Conservation (phyloP, 495 filamentous ascomycete species). For the Podospora didyma region DNA sequence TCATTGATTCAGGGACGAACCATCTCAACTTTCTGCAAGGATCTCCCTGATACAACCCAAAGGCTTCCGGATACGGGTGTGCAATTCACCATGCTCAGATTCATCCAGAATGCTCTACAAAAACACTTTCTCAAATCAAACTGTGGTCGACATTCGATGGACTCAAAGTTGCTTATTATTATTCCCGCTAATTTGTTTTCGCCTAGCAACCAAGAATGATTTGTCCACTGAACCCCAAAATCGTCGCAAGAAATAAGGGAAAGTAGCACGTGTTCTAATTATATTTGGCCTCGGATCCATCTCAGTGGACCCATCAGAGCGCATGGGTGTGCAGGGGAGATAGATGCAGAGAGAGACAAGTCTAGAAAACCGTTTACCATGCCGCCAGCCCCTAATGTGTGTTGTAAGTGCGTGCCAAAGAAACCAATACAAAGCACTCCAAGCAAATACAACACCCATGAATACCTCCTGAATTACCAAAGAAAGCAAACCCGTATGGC, state of each 20-base stretch:
- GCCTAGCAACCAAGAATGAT: too few relatives aligned
- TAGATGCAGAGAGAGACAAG: slow-evolving; percentile 2
- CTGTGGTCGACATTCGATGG: too few relatives aligned
- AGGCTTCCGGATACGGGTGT: too few relatives aligned
- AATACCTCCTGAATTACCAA: slow-evolving; percentile 5
- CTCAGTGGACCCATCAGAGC: slow-evolving; percentile 3
- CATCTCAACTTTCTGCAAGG: too few relatives aligned
- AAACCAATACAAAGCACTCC: not conserved
- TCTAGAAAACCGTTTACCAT: slow-evolving; percentile 7
- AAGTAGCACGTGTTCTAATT: slow-evolving; percentile 1
- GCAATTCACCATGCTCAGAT: too few relatives aligned
- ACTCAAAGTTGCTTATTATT: too few relatives aligned
- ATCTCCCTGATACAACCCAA: too few relatives aligned
- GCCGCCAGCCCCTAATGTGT: not conserved
- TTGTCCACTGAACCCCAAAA: too few relatives aligned
- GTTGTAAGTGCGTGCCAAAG: slow-evolving; percentile 4
- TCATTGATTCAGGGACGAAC: too few relatives aligned
- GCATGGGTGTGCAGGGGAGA: not conserved
- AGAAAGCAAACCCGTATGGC: slow-evolving; percentile 6
- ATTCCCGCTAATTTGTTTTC: too few relatives aligned
- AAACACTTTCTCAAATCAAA: too few relatives aligned
- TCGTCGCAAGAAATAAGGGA: not conserved
- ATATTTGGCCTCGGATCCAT: slow-evolving; percentile 1
- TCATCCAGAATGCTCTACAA: too few relatives aligned
- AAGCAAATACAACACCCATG: not conserved